phyloP scores from a whole-genome alignment of 2,329 filamentous ascomycete genomes.

The Fusarium solani-melongenae region DNA sequence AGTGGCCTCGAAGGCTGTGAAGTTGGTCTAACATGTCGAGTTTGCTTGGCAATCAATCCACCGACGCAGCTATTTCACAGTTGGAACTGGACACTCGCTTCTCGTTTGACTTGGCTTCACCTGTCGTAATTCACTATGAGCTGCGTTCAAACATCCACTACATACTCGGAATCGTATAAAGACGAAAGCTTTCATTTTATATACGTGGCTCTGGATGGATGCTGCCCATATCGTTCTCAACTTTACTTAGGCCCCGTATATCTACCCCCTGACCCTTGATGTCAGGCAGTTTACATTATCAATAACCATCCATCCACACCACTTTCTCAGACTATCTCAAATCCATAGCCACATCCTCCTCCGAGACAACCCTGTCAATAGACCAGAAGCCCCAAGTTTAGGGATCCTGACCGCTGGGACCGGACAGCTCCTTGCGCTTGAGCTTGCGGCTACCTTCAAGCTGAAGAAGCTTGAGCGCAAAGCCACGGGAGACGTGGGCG shows the following conservation, averaged over 20 bases:
- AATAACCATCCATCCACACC: background rate
- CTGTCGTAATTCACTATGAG: background rate
- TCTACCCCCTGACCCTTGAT: background rate
- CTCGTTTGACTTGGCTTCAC: background rate
- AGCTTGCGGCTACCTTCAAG: constrained; percentile 39
- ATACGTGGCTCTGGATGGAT: background rate
- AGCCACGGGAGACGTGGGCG: constrained; percentile 44
- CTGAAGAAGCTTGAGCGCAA: constrained; percentile 45
- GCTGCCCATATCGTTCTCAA: background rate
- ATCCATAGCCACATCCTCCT: background rate
- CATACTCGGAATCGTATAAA: background rate
- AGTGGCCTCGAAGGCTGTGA: background rate
- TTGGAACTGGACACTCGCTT: background rate
- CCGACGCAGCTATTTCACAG: background rate
- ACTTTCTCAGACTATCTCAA: background rate
- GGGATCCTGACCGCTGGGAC: constrained; percentile 18
- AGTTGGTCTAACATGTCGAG: background rate
- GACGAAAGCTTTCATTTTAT: background rate
- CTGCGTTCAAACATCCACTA: background rate
- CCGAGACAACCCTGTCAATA: background rate
- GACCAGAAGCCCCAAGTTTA: background rate
- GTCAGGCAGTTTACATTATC: background rate
- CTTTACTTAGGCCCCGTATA: background rate
- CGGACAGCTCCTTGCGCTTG: constrained; percentile 45
- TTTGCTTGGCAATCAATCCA: background rate